Percentiles rank a stretch among this genome's conserved stretches.
Evolutionary conservation across 768 basidiomycete genomes (phyloP).

Genomic region (Kwoniella bestiolae): DNA sequence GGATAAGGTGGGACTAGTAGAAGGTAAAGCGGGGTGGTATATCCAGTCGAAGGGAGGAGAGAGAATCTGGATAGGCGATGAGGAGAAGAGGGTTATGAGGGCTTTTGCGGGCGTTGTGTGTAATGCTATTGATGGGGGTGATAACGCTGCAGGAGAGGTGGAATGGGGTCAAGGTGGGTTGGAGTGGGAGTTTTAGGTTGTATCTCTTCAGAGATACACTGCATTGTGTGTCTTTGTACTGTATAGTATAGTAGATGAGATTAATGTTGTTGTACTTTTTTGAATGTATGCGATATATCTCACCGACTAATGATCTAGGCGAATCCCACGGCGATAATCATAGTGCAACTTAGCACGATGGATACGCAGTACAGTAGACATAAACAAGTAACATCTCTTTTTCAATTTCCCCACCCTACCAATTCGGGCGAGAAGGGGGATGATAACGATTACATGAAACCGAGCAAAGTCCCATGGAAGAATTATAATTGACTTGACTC

Average conservation of each 20-base stretch:
- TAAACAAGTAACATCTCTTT: too few relatives aligned
- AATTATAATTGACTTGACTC: too few relatives aligned
- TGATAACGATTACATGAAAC: too few relatives aligned
- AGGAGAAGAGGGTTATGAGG: conserved; percentile 43
- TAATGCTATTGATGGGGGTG: conserved; percentile 39
- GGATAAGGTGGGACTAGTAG: neutral
- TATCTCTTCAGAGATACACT: too few relatives aligned
- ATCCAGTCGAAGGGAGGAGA: conserved; percentile 18
- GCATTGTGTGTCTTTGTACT: neutral
- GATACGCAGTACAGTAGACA: too few relatives aligned
- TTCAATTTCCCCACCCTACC: too few relatives aligned
- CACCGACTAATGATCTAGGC: too few relatives aligned
- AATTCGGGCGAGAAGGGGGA: too few relatives aligned
- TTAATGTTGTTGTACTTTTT: neutral
- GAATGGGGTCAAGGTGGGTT: conserved; percentile 42
- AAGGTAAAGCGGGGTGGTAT: conserved; percentile 31
- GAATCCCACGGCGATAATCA: too few relatives aligned
- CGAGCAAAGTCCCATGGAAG: neutral
- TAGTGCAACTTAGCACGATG: too few relatives aligned
- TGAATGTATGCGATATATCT: too few relatives aligned
- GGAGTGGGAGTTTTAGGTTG: conserved; percentile 43
- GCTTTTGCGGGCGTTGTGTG: conserved; percentile 42
- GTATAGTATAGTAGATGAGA: too few relatives aligned
- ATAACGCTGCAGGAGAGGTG: conserved; percentile 7
- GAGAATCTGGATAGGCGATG: conserved; percentile 46